Evolutionary conservation across 1,284 basidiomycete species (phyloP), one percentile per base, ranked within the genome.

Genomic region (Leccinum holopus): DNA sequence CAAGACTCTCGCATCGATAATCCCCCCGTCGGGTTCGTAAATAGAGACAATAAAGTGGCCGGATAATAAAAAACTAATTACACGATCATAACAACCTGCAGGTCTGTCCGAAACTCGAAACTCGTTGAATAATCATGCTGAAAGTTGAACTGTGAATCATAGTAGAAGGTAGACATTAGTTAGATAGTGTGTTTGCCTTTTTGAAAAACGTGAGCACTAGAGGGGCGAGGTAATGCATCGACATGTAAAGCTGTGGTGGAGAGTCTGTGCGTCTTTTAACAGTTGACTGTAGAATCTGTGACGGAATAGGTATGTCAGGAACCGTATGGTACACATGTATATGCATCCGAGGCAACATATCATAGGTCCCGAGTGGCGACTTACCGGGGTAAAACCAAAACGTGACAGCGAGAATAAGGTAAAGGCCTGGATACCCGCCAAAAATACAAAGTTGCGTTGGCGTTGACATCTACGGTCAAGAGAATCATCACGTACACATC

Each of bases 301-400:
- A 55, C 5, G 14, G 47, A n/a, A 18, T 30, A 28, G 16, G 35
- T 7, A 25, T 4, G 44, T 71, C 60, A 68, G 66, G 30, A 52
- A 60, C 21, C n/a, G 1, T 28, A 37, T n/a, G 10, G 3, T 37
- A 25, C 30, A 37, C 54, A 12, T 21, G 16, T 9, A 21, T 32
- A 47, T 21, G 32, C 30, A 21, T 35, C 8, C 5, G 44, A 47
- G 61, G 57, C n/a, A 12, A 41, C 28, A 18, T 12, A 21, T 12
- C 21, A 49, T 14, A 14, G 12, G 5, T 30, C 14, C 39, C 30
- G 37, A 44, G 55, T 14, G 21, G 30, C 3, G 77, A 84, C 72
- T 80, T 80, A 63, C 87, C 87, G 10, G 78, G 77, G 63, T 78
- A 78, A 61, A 72, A 78, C 78, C 78, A 78, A 61, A 78, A 79